A percentile compares a stretch with the other conserved stretches of the same genome.
These are phyloP conservation scores for Penicillium sp. DNA, from an alignment of 2,329 filamentous ascomycete genomes.

Conservation along the genomic window DNA sequence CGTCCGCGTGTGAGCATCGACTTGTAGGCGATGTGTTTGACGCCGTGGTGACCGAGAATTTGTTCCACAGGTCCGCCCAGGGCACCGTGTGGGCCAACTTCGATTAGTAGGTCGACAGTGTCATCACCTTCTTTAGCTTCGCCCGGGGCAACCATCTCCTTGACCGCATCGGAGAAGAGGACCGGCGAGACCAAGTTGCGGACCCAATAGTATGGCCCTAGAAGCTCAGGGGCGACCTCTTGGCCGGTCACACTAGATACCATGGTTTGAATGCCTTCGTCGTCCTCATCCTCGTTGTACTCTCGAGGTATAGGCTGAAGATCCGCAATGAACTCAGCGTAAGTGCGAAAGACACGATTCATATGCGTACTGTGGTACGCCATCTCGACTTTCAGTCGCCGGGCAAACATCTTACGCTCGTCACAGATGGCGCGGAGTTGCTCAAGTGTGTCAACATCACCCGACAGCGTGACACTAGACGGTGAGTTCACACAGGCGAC, in stretches of 20 bases:
- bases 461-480: conserved; percentile 45
- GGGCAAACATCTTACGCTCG: conserved; percentile 5
- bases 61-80: not conserved
- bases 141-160: not conserved
- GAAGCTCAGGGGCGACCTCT: not conserved
- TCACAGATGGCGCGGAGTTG: conserved; percentile 4
- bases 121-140: not conserved
- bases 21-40: not conserved
- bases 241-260: not conserved
- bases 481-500: conserved; percentile 43
- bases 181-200: not conserved
- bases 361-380: conserved; percentile 52
- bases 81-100: not conserved
- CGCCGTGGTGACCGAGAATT: not conserved
- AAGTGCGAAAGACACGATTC: conserved; percentile 13
- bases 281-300: not conserved
- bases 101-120: not conserved
- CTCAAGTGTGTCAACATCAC: conserved; percentile 33
- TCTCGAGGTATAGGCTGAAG: not conserved
- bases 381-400: conserved; percentile 35
- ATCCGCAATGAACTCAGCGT: not conserved
- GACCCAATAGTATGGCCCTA: not conserved
- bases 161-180: not conserved
- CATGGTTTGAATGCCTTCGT: not conserved
- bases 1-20: not conserved